Evolutionary conservation across 2,329 filamentous ascomycete species (phyloP), one percentile per base, ranked within the genome.

Genomic region (Alternaria brassicicola): DNA sequence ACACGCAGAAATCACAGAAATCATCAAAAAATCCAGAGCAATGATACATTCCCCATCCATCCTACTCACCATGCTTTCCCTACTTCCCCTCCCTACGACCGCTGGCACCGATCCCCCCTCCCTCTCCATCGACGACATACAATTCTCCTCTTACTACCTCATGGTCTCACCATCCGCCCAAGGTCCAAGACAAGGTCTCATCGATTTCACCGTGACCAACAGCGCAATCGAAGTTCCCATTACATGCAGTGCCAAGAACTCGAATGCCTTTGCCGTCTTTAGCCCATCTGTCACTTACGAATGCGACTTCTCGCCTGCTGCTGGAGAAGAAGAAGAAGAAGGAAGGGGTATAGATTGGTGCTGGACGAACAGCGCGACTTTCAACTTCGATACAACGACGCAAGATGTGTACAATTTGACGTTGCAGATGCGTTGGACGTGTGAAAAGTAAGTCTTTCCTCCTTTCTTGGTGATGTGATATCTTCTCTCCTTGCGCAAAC

Each of bases 351-450:
- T 30, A 9, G n/a, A 25, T 10, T 39, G 25, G 26, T 55, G 52
- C 38, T 23, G 26, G 43, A 43, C 45, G 13, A 28, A n/a, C 6
- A 33, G 28, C 13, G 39, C 31, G 4, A 59, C 51, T 19, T 64
- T 64, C 17, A 35, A 23, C n/a, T 36, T 52, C 26, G 59, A 62
- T 21, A 55, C 52, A 28, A 35, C 46, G 6, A 30, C 13, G 45
- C 30, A 23, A 21, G 33, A 33, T 5, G 51, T 39, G 4, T 38
- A 28, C 10, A 43, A 52, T 10, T n/a, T 64, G 35, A 39, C 26
- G 4, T 33, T 64, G 10, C 48, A 57, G 13, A 43, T 47, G 35
- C 53, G 50, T n/a, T 64, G 59, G 55, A 58, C 25, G 15, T 64
- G 62, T 52, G 38, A 42, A n/a, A 38, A 54, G 62, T 64, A 41